Conservation (phyloP, 331 rosid species). For the Acacia pycnantha region DNA sequence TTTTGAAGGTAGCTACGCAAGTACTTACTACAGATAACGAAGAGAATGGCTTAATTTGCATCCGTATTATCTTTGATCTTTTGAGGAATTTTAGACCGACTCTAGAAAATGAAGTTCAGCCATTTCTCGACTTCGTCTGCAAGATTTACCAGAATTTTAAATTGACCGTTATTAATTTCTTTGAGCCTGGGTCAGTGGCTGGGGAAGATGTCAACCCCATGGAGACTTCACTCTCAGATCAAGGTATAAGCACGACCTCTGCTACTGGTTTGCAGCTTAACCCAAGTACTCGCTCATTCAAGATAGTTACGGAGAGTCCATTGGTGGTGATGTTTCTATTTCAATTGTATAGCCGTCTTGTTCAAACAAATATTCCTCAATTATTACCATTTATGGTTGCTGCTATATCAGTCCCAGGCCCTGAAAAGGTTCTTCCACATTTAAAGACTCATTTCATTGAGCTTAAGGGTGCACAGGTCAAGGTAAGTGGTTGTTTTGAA, state of each 20-base stretch:
- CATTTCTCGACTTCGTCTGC: slow-evolving; percentile 38
- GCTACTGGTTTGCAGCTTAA: slow-evolving; percentile 17
- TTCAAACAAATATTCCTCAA: slow-evolving; percentile 12
- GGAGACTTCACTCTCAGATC: slow-evolving; percentile 17
- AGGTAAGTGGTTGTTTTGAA: neutral
- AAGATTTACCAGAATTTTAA: slow-evolving; percentile 67
- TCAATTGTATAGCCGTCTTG: slow-evolving; percentile 14
- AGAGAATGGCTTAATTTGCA: slow-evolving; percentile 65
- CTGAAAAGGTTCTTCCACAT: slow-evolving; percentile 9
- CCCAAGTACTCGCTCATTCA: slow-evolving; percentile 18
- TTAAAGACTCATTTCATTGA: slow-evolving; percentile 9
- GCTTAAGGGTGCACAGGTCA: slow-evolving; percentile 22
- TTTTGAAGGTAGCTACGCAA: slow-evolving; percentile 10
- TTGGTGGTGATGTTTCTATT: slow-evolving; percentile 14
- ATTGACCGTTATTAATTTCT: slow-evolving; percentile 61
- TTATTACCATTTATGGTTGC: slow-evolving; percentile 17
- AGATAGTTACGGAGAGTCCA: slow-evolving; percentile 20
- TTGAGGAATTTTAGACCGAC: slow-evolving; percentile 16
- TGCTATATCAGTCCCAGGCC: slow-evolving; percentile 18
- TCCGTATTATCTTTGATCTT: slow-evolving; percentile 55
- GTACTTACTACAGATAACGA: slow-evolving; percentile 32
- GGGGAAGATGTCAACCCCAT: slow-evolving; percentile 16
- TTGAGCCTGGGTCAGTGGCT: slow-evolving; percentile 41
- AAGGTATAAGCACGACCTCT: slow-evolving; percentile 10
- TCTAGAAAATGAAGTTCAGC: slow-evolving; percentile 14